phyloP scores from a whole-genome alignment of 2,329 filamentous ascomycete species.

The Phaeosphaeria sp. region DNA sequence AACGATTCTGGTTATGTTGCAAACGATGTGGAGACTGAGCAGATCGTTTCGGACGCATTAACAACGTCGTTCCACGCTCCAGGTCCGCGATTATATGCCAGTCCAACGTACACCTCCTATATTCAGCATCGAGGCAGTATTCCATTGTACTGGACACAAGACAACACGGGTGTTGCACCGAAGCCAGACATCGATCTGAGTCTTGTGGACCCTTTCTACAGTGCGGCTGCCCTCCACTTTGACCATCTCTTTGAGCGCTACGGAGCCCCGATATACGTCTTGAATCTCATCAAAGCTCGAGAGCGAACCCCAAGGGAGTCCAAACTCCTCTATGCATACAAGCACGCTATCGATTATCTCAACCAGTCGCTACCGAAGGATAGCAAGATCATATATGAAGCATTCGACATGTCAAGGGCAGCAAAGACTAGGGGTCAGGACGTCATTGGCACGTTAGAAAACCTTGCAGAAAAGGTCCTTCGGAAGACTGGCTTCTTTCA shows the following conservation, averaged over 20 bases:
- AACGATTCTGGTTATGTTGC: constrained; percentile 96
- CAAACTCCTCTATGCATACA: constrained; percentile 87
- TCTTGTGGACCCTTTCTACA: constrained; percentile 95
- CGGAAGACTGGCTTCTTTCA: constrained; percentile 91
- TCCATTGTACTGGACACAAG: constrained; percentile 95
- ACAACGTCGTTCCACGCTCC: constrained; percentile 96
- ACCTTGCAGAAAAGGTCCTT: constrained; percentile 87
- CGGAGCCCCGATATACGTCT: constrained; percentile 86
- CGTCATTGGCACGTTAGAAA: constrained; percentile 90
- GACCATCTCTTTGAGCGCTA: constrained; percentile 94
- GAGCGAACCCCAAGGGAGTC: constrained; percentile 91
- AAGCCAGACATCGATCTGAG: constrained; percentile 97
- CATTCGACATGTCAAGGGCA: constrained; percentile 97
- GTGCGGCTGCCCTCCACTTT: constrained; percentile 90
- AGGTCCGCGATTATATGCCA: constrained; percentile 83
- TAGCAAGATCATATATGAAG: constrained; percentile 90
- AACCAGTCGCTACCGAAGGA: constrained; percentile 88
- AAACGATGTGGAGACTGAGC: constrained; percentile 98
- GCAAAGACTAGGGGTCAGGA: constrained; percentile 90
- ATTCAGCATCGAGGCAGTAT: constrained; percentile 97
- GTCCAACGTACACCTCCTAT: constrained; percentile 92
- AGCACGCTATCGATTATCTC: constrained; percentile 85
- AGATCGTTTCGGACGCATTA: constrained; percentile 93
- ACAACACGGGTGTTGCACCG: constrained; percentile 91
- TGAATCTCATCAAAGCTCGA: constrained; percentile 86